These are phyloP conservation scores for Byssoonygena ceratinophila DNA, from an alignment of 2,329 filamentous ascomycete species.

Conservation along the genomic window DNA sequence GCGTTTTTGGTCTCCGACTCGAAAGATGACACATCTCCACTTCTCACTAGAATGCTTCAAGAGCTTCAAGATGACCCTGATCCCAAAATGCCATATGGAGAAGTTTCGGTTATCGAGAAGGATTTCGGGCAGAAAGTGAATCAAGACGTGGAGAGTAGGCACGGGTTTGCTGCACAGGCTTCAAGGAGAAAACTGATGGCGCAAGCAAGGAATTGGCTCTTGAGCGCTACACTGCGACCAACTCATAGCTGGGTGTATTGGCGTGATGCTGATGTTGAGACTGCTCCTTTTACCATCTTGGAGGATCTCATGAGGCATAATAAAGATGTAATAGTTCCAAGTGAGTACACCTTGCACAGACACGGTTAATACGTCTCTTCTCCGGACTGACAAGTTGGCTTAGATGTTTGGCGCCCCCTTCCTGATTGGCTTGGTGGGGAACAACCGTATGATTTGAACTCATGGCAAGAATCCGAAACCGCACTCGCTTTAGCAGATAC, in stretches of 20 bases:
- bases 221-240: conserved; percentile 83
- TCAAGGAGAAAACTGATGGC: conserved; percentile 93
- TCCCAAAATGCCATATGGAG: conserved; percentile 73
- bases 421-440: conserved; percentile 98
- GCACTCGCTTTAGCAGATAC: conserved; percentile 87
- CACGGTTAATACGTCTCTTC: neutral
- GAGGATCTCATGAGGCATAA: conserved; percentile 98
- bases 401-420: conserved; percentile 95
- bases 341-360: conserved; percentile 49
- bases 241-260: conserved; percentile 99
- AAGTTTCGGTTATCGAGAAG: conserved; percentile 96
- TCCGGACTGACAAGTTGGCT: neutral
- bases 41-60: conserved; percentile 65
- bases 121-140: conserved; percentile 97
- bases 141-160: conserved; percentile 92
- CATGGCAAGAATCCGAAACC: conserved; percentile 98
- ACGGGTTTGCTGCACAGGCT: conserved; percentile 94
- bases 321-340: conserved; percentile 96
- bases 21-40: conserved; percentile 73
- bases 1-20: conserved; percentile 96
- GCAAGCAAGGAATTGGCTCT: conserved; percentile 89
- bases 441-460: conserved; percentile 96
- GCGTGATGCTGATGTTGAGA: conserved; percentile 97
- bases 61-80: conserved; percentile 71
- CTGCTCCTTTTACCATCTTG: conserved; percentile 88